Evolutionary conservation across 371 early-diverging fungal genomes (phyloP).

Genomic region (Batrachochytrium dendrobatidis): DNA sequence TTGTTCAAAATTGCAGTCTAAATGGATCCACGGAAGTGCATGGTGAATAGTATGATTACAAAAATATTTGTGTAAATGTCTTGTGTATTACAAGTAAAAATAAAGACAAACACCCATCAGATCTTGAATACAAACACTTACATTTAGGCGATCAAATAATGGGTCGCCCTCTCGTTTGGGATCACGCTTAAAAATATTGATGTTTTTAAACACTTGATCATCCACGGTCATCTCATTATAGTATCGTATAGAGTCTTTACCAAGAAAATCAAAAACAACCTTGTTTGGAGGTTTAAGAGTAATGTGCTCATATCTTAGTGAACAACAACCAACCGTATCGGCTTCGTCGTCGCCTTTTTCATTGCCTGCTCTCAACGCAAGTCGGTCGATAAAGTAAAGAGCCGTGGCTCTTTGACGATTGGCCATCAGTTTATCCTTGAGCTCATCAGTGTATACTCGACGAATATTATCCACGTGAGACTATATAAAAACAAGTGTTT

Average conservation of each 20-base stretch:
- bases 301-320: constrained; percentile 88
- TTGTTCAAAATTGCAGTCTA: constrained; percentile 67
- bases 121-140: constrained; percentile 29
- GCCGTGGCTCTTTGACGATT: constrained; percentile 91
- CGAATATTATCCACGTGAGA: constrained; percentile 73
- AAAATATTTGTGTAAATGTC: too few species aligned
- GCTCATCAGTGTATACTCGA: constrained; percentile 61
- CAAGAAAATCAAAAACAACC: constrained; percentile 91
- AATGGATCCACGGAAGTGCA: too few species aligned
- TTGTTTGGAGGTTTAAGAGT: constrained; percentile 55
- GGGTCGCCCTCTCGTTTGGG: constrained; percentile 64
- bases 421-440: constrained; percentile 67
- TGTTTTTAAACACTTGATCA: constrained; percentile 83
- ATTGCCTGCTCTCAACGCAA: constrained; percentile 95
- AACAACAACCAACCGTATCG: constrained; percentile 98
- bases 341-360: constrained; percentile 97
- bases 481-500: constrained; percentile 30
- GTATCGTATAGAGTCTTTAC: constrained; percentile 96
- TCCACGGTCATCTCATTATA: constrained; percentile 79
- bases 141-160: constrained; percentile 86
- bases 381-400: constrained; percentile 88
- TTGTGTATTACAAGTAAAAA: too few species aligned
- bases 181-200: constrained; percentile 75
- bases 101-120: not conserved
- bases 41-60: too few species aligned